These are phyloP conservation scores for Cyphellophora europaea DNA, from an alignment of 2,329 filamentous ascomycete genomes.

Conservation along the genomic window DNA sequence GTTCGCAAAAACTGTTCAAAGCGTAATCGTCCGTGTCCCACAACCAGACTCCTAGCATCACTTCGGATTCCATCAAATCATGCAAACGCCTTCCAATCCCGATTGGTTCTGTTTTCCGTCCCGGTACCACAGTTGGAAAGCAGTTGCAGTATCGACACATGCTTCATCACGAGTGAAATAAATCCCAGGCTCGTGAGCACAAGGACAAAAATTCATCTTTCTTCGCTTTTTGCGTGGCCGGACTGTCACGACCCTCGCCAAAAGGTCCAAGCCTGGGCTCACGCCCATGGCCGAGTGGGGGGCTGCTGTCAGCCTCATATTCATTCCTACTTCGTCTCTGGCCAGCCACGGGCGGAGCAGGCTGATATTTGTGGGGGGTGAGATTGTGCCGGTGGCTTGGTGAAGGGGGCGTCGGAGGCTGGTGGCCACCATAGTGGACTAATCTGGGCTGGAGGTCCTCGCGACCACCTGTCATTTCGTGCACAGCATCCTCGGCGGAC, in stretches of 20 bases:
- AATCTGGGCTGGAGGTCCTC: slow-evolving; percentile 87
- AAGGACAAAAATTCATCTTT: slow-evolving; percentile 84
- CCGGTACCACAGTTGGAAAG: too few species aligned
- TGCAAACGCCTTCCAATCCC: too few species aligned
- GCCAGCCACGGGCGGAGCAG: slow-evolving; percentile 20
- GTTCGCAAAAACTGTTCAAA: too few species aligned
- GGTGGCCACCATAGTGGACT: slow-evolving; percentile 89
- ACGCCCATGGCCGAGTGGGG: slow-evolving; percentile 69
- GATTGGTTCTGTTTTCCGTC: too few species aligned
- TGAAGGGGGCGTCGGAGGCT: slow-evolving; percentile 84
- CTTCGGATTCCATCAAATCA: too few species aligned
- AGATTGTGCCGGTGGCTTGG: slow-evolving; percentile 38
- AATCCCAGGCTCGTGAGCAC: slow-evolving; percentile 86
- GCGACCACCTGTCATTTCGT: slow-evolving; percentile 80
- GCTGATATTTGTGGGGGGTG: slow-evolving; percentile 33
- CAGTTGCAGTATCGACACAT: background rate
- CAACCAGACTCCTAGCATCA: too few species aligned
- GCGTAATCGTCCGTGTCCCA: too few species aligned
- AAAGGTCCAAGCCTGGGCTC: slow-evolving; percentile 56
- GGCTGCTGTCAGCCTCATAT: slow-evolving; percentile 81
- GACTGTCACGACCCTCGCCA: slow-evolving; percentile 71
- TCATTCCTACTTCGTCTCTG: slow-evolving; percentile 76
- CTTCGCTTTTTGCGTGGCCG: slow-evolving; percentile 74
- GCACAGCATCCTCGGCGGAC: slow-evolving; percentile 91
- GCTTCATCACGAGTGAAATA: slow-evolving; percentile 73